A percentile compares a stretch with the other conserved stretches of the same genome.
Evolutionary conservation across 306 rosid species (phyloP).

Genomic region (Quercus wislizeni): DNA sequence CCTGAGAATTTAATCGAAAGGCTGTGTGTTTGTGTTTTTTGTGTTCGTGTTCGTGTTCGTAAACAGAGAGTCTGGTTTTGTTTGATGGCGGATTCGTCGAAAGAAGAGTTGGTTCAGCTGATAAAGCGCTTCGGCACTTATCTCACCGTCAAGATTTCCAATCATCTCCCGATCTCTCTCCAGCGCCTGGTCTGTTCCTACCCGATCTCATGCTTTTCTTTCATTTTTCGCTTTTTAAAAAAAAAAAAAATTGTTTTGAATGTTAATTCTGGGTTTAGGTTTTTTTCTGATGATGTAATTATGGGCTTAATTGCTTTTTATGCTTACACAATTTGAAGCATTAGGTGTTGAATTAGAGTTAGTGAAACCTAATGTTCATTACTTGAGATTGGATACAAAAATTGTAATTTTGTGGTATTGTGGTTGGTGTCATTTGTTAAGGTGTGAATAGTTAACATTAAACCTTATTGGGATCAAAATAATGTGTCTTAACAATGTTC

Average conservation of each 20-base stretch:
- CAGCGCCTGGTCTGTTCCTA: constrained; percentile 48
- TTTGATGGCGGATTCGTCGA: constrained; percentile 65
- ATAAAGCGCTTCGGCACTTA: constrained; percentile 72
- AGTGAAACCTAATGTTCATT: background rate
- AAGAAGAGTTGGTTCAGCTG: constrained; percentile 63
- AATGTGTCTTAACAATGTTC: too few species aligned
- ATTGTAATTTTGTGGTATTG: too few species aligned
- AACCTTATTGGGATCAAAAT: too few species aligned
- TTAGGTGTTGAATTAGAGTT: background rate
- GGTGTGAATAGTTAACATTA: too few species aligned
- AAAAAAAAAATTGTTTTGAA: background rate
- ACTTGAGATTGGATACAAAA: background rate
- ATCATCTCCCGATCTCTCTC: constrained; percentile 54
- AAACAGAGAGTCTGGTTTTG: background rate
- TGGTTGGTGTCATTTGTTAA: too few species aligned
- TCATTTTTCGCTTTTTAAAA: background rate
- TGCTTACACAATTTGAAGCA: background rate
- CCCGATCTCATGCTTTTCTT: constrained; percentile 33
- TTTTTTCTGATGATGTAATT: background rate
- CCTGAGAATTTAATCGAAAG: background rate
- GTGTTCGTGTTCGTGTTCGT: too few species aligned
- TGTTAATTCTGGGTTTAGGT: background rate
- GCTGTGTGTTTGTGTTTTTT: background rate
- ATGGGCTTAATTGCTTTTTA: background rate
- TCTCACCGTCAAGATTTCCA: constrained; percentile 70